Conservation (phyloP, 2,329 filamentous ascomycete genomes). For the Fusarium brachygibbosum region DNA sequence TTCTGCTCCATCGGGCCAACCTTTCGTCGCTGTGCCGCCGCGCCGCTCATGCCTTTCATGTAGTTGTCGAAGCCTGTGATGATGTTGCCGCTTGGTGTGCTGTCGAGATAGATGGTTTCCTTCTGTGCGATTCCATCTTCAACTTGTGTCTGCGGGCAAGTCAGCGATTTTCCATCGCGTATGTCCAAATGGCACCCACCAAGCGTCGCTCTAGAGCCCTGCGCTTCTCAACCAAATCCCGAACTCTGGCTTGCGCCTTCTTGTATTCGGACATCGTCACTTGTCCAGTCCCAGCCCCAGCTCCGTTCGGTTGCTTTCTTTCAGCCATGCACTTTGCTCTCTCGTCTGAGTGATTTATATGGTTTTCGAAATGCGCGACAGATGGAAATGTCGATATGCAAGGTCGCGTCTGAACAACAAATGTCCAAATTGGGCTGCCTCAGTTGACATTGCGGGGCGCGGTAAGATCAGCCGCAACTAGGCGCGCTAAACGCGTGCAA, state of each 20-base stretch:
- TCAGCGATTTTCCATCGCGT: constrained; percentile 52
- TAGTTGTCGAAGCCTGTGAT: constrained; percentile 98
- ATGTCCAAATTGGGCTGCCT: constrained; percentile 17
- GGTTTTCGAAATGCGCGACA: neutral
- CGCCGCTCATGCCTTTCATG: constrained; percentile 85
- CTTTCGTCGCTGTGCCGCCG: constrained; percentile 73
- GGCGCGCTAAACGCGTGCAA: constrained; percentile 16
- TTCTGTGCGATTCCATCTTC: constrained; percentile 89
- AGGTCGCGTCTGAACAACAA: constrained; percentile 17
- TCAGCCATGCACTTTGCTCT: constrained; percentile 51
- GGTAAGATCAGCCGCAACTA: constrained; percentile 1
- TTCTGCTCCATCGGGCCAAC: constrained; percentile 76
- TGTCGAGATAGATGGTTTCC: constrained; percentile 91
- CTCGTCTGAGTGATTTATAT: neutral
- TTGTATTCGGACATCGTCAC: constrained; percentile 63
- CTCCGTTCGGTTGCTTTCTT: constrained; percentile 47
- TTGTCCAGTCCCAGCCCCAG: constrained; percentile 48
- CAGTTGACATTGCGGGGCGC: constrained; percentile 29
- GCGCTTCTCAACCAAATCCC: constrained; percentile 62
- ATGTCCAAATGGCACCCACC: constrained; percentile 44
- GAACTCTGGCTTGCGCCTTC: constrained; percentile 63
- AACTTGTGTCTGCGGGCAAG: constrained; percentile 52
- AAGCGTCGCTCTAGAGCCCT: constrained; percentile 56
- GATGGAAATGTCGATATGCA: neutral
- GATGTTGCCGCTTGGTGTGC: constrained; percentile 91